phyloP scores from a whole-genome alignment of 352 stramenopile genomes.

The Aphanomyces astaci region DNA sequence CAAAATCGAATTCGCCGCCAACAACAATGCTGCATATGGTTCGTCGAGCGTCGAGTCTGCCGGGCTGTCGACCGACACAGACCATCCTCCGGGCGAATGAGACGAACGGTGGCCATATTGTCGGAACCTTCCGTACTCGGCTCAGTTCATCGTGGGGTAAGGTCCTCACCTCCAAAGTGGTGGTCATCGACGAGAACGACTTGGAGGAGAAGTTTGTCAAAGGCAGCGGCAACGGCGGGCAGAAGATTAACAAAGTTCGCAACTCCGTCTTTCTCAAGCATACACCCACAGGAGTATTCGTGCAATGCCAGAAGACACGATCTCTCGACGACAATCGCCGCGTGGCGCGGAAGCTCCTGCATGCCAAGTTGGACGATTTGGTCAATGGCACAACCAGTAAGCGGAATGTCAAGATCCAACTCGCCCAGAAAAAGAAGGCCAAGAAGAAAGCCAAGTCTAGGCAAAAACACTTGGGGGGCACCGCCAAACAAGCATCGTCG shows the following conservation, averaged over 20 bases:
- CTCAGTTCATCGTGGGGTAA: not conserved
- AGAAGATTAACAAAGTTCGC: slow-evolving; percentile 90
- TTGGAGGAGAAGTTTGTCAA: slow-evolving; percentile 79
- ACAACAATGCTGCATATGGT: no score
- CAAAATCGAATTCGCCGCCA: no score
- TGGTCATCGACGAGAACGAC: slow-evolving; percentile 53
- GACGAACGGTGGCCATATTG: not conserved
- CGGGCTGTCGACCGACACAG: no score
- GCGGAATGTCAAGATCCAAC: slow-evolving; percentile 54
- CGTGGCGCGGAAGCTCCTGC: slow-evolving; percentile 56
- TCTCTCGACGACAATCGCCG: slow-evolving; percentile 72
- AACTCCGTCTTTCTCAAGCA: slow-evolving; percentile 86
- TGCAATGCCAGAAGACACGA: slow-evolving; percentile 73
- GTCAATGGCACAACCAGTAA: slow-evolving; percentile 55
- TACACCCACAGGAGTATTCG: slow-evolving; percentile 58
- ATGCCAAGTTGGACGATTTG: slow-evolving; percentile 68
- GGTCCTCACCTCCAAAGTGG: not conserved
- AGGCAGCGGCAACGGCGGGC: slow-evolving; percentile 78
- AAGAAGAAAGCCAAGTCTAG: slow-evolving; percentile 44
- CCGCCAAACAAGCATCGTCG: not conserved
- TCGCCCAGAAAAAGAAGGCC: slow-evolving; percentile 58
- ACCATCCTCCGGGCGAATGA: no score
- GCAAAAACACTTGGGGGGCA: slow-evolving; percentile 39
- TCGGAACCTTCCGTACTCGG: not conserved
- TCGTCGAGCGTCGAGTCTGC: no score